These are phyloP conservation scores for Betula pendula DNA, from an alignment of 306 rosid species.

Conservation along the genomic window DNA sequence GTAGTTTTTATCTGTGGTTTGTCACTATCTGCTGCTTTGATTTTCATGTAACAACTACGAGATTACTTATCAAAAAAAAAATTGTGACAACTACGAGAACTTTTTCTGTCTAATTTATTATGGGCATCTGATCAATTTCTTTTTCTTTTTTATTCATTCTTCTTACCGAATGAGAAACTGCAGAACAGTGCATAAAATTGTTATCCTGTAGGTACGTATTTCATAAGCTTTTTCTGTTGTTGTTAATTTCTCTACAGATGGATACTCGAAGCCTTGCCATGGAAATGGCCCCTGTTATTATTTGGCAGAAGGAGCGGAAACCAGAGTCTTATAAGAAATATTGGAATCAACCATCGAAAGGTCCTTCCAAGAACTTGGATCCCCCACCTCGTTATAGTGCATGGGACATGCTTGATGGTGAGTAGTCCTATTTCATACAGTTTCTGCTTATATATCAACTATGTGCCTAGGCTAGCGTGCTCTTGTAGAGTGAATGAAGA, in stretches of 20 bases:
- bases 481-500: not conserved
- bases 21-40: not conserved
- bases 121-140: not conserved
- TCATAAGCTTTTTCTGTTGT: slow-evolving; percentile 29
- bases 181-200: not conserved
- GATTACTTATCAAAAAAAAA: too few species aligned
- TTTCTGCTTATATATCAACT: not conserved
- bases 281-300: slow-evolving; percentile 90
- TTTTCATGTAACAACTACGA: slow-evolving; percentile 5
- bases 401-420: slow-evolving; percentile 89
- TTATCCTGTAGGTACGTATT: not conserved
- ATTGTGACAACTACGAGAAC: not conserved
- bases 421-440: slow-evolving; percentile 18
- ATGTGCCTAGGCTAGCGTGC: not conserved
- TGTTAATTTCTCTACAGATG: slow-evolving; percentile 62
- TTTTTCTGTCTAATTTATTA: not conserved
- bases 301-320: slow-evolving; percentile 67
- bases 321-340: slow-evolving; percentile 68
- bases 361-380: slow-evolving; percentile 56
- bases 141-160: not conserved
- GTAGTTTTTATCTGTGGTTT: not conserved
- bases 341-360: slow-evolving; percentile 64
- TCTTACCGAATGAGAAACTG: not conserved
- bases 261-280: slow-evolving; percentile 74
- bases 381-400: slow-evolving; percentile 47